Percentiles rank a stretch among this genome's conserved stretches.
Evolutionary conservation across 768 basidiomycete genomes (phyloP).

Genomic region (Daedaleopsis nitida): DNA sequence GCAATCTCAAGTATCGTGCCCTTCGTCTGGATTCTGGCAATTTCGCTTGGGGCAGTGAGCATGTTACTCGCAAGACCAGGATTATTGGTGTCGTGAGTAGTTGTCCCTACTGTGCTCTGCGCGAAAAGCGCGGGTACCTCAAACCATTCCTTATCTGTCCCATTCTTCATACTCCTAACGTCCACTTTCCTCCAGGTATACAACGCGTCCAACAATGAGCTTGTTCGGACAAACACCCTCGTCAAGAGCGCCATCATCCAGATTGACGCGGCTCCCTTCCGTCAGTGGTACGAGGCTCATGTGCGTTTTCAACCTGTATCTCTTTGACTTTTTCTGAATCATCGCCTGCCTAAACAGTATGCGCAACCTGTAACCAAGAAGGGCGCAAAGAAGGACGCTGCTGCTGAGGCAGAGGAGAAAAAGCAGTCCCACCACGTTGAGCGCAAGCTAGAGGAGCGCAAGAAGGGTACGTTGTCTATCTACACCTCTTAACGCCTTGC

Average conservation of each 20-base stretch:
- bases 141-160: neutral
- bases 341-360: slow-evolving; percentile 57
- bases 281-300: slow-evolving; percentile 99
- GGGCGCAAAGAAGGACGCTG: slow-evolving; percentile 62
- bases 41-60: slow-evolving; percentile 98
- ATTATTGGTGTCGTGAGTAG: slow-evolving; percentile 90
- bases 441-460: slow-evolving; percentile 84
- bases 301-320: slow-evolving; percentile 50
- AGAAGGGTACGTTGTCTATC: slow-evolving; percentile 69
- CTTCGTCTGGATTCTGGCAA: slow-evolving; percentile 96
- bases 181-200: slow-evolving; percentile 65
- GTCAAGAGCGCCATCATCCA: slow-evolving; percentile 98
- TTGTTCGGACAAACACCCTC: slow-evolving; percentile 98
- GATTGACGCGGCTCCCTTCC: slow-evolving; percentile 97
- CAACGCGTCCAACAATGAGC: slow-evolving; percentile 99
- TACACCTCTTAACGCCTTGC: neutral
- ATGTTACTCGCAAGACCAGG: slow-evolving; percentile 92
- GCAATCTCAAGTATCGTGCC: slow-evolving; percentile 93
- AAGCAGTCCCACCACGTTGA: slow-evolving; percentile 92
- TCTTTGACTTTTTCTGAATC: neutral
- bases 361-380: slow-evolving; percentile 93
- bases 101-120: neutral
- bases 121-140: neutral
- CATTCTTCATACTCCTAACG: neutral
- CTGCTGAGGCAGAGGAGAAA: slow-evolving; percentile 57